Conservation (phyloP, 2,329 filamentous ascomycete species). For the Pseudogymnoascus sp. region DNA sequence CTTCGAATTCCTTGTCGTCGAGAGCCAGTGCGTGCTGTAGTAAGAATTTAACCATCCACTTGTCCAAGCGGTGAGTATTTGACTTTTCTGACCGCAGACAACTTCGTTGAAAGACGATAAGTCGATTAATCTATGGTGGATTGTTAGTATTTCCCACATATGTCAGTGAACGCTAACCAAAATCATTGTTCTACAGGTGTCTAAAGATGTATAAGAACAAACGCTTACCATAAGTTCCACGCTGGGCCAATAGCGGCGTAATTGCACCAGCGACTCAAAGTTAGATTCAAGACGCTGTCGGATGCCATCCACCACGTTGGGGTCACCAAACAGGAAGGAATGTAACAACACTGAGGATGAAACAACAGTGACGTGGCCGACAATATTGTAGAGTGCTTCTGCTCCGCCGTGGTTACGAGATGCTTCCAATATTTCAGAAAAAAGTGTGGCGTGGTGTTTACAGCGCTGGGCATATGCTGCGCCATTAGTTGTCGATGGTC, state of each 20-base stretch:
- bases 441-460: slow-evolving; percentile 26
- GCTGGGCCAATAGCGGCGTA: slow-evolving; percentile 15
- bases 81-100: slow-evolving; percentile 12
- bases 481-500: neutral
- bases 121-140: slow-evolving; percentile 9
- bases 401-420: slow-evolving; percentile 21
- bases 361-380: slow-evolving; percentile 30
- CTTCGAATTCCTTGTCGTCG: slow-evolving; percentile 10
- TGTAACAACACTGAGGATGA: slow-evolving; percentile 31
- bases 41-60: slow-evolving; percentile 17
- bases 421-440: slow-evolving; percentile 22
- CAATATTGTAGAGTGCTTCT: slow-evolving; percentile 27
- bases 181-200: neutral
- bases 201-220: neutral
- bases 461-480: slow-evolving; percentile 18
- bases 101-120: slow-evolving; percentile 13
- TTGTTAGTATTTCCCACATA: neutral
- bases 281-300: slow-evolving; percentile 13
- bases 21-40: slow-evolving; percentile 15
- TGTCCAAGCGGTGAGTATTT: slow-evolving; percentile 13
- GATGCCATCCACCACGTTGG: slow-evolving; percentile 7
- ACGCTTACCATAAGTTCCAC: slow-evolving; percentile 12
- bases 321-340: slow-evolving; percentile 27
- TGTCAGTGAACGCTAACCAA: neutral
- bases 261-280: slow-evolving; percentile 15